Base-by-base conservation (phyloP, 768 basidiomycete genomes). In the Saitozyma podzolica region DNA sequence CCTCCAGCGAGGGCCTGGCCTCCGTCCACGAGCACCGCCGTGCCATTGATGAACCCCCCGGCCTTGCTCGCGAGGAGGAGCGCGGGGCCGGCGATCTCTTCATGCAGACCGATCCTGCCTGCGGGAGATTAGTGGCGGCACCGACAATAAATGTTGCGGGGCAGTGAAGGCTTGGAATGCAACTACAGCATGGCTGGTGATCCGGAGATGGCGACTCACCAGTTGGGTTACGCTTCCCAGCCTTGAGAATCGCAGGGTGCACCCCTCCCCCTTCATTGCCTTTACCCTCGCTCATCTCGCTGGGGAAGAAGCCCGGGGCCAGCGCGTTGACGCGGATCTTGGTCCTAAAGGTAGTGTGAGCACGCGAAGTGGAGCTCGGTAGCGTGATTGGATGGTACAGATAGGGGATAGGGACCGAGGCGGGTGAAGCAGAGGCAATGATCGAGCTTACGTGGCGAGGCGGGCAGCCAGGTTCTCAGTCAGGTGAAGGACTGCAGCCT, bases 251-350 rank as follows among this genome's bases (percentile, higher is more conserved):
- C 53, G 53, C 20, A 54, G 29, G 20, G 29, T 29, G 29, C 29
- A 29, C 29, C 29, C 29, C 29, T 29, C 47, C 42, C n/a, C 65
- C 59, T 51, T 67, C 64, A 11, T 57, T 50, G 60, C 65, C 63
- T 13, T 51, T 63, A 42, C 61, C 61, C 7, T 72, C 74, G 10
- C 75, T 78, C 74, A 78, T 78, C 45, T 76, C 75, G 9, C 70
- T 68, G 0, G 75, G 75, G 70, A 76, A 78, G 63, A 76, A 68
- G 19, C 77, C 77, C 0, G 77, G 77, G 48, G 65, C 67, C 59
- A 78, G 70, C 20, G 70, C 71, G 61, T 78, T 78, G 56, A 78
- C 77, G 16, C 77, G 70, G 59, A 78, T 78, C 55, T 74, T 74
- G 56, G 75, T 62, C 7, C 76, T 78, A 40, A 19, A 5, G 29